These are phyloP conservation scores for Excoecaria cochinchinensis DNA, from an alignment of 345 rosid genomes.

Conservation along the genomic window DNA sequence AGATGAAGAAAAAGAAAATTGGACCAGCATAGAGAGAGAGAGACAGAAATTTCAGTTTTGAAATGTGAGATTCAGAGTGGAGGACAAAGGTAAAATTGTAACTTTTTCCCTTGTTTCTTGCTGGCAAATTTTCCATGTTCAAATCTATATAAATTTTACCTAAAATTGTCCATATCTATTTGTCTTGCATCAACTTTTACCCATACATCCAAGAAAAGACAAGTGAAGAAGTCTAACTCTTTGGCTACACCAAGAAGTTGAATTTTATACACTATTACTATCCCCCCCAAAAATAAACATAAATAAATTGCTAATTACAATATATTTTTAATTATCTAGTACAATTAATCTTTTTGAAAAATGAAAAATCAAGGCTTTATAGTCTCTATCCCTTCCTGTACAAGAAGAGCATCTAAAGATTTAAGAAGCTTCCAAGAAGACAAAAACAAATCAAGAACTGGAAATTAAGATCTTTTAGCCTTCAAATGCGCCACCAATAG, in stretches of 20 bases:
- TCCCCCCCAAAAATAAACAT: background rate
- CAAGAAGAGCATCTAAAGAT: slow-evolving; percentile 31
- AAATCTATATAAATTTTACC: slow-evolving; percentile 8
- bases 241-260: slow-evolving; percentile 38
- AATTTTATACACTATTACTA: slow-evolving; percentile 22
- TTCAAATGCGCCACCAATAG: slow-evolving; percentile 33
- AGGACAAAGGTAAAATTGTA: slow-evolving; percentile 38
- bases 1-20: background rate
- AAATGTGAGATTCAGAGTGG: slow-evolving; percentile 22
- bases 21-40: no score
- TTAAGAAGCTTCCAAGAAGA: slow-evolving; percentile 44
- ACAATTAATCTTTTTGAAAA: background rate
- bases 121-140: slow-evolving; percentile 18
- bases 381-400: background rate
- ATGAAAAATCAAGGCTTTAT: slow-evolving; percentile 20
- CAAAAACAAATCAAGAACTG: slow-evolving; percentile 27
- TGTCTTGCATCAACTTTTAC: slow-evolving; percentile 22
- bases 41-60: slow-evolving; percentile 16
- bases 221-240: slow-evolving; percentile 23
- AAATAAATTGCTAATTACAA: background rate
- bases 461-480: background rate
- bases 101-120: slow-evolving; percentile 32
- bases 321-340: background rate
- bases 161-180: slow-evolving; percentile 29
- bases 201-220: slow-evolving; percentile 22